Conservation (phyloP, 495 filamentous ascomycete species). For the Hyphodiscus hymeniophilus region DNA sequence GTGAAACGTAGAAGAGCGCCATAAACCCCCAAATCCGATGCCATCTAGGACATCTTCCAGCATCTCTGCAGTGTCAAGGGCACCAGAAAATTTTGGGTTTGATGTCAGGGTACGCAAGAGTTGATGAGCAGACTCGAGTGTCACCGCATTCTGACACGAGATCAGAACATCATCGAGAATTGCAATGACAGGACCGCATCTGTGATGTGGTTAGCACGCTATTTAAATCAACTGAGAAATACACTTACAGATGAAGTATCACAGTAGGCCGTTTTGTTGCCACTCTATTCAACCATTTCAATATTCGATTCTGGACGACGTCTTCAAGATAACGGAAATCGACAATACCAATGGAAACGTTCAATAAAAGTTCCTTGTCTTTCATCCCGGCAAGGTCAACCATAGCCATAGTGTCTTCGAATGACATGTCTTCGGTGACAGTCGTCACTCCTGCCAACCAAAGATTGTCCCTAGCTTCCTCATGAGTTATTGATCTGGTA, state of each 20-base stretch:
- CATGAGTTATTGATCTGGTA: conserved; percentile 33
- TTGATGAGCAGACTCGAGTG: conserved; percentile 42
- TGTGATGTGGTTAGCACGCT: conserved; percentile 14
- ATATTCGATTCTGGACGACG: conserved; percentile 40
- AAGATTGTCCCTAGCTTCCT: conserved; percentile 42
- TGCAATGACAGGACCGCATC: conserved; percentile 39
- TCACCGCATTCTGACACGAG: conserved; percentile 41
- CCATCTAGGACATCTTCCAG: conserved; percentile 41
- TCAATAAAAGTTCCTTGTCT: conserved; percentile 48
- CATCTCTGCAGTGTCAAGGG: conserved; percentile 29
- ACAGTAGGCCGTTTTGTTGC: conserved; percentile 38
- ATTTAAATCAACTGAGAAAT: neutral
- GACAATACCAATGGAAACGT: conserved; percentile 45
- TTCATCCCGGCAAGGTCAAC: conserved; percentile 35
- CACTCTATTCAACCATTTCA: conserved; percentile 43
- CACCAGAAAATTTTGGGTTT: conserved; percentile 32
- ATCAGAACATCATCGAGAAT: conserved; percentile 47
- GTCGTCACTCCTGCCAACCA: conserved; percentile 35
- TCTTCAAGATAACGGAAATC: conserved; percentile 51
- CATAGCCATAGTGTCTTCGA: conserved; percentile 26
- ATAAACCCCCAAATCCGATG: conserved; percentile 49
- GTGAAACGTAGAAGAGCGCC: conserved; percentile 40
- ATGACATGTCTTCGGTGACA: conserved; percentile 21
- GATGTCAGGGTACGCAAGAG: conserved; percentile 42
- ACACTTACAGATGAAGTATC: conserved; percentile 39